Percentiles rank a stretch among this genome's conserved stretches.
phyloP scores from a whole-genome alignment of 2,329 filamentous ascomycete genomes.

The Sporothrix mexicana region DNA sequence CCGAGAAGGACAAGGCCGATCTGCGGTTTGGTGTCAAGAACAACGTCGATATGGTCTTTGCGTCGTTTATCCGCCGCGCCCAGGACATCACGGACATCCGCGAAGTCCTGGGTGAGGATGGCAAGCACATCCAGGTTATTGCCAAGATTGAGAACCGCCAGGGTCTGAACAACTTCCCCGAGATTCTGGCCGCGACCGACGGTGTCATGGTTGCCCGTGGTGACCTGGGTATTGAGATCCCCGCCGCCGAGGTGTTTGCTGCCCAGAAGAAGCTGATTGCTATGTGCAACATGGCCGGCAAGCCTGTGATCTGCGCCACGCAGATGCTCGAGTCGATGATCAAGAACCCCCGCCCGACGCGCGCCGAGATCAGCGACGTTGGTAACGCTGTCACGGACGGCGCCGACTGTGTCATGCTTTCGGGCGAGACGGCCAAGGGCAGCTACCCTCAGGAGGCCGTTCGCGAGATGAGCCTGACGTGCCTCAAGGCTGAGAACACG shows the following conservation, averaged over 20 bases:
- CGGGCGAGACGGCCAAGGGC: conserved; percentile 98
- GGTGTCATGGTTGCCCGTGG: conserved; percentile 99
- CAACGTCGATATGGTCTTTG: conserved; percentile 98
- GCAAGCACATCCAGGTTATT: conserved; percentile 98
- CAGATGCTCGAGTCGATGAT: conserved; percentile 99
- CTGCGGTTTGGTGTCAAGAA: conserved; percentile 97
- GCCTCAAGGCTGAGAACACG: conserved; percentile 93
- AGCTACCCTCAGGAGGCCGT: conserved; percentile 92
- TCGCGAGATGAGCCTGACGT: conserved; percentile 97
- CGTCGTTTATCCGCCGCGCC: conserved; percentile 94
- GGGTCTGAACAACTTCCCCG: conserved; percentile 98
- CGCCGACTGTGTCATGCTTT: conserved; percentile 99
- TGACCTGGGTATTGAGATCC: conserved; percentile 98
- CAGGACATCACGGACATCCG: conserved; percentile 94
- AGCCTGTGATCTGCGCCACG: conserved; percentile 97
- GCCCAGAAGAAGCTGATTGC: conserved; percentile 99
- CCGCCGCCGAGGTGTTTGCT: conserved; percentile 96
- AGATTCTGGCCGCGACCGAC: conserved; percentile 94
- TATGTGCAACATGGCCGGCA: conserved; percentile 99
- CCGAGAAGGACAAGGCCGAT: conserved; percentile 97
- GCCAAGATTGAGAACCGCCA: conserved; percentile 99
- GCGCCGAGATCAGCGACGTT: conserved; percentile 97
- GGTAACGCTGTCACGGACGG: conserved; percentile 98
- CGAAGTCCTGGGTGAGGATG: conserved; percentile 85
- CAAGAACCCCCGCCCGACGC: conserved; percentile 97